Conservation (phyloP, 2,329 filamentous ascomycete genomes). For the Penicillium glabrum region DNA sequence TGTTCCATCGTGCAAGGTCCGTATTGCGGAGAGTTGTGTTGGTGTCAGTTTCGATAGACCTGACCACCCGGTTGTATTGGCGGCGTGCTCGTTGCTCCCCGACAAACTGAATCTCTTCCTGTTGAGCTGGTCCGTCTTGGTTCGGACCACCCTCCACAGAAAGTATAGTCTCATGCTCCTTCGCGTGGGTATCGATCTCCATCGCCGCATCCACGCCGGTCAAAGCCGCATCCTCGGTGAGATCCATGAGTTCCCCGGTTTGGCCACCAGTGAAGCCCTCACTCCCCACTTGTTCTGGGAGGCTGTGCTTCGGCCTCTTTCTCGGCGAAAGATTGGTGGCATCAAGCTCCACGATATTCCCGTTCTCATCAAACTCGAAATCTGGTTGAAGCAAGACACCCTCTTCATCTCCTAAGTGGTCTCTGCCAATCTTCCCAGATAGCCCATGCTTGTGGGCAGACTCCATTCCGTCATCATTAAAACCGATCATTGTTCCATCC, state of each 20-base stretch:
- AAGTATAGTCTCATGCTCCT: background rate
- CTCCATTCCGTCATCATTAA: conserved; percentile 44
- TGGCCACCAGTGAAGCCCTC: background rate
- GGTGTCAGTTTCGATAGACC: conserved; percentile 49
- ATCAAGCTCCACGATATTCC: conserved; percentile 55
- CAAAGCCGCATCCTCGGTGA: background rate
- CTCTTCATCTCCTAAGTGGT: conserved; percentile 39
- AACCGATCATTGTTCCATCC: conserved; percentile 38
- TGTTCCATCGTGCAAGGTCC: conserved; percentile 58
- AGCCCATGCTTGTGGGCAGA: conserved; percentile 34
- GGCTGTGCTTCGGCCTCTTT: conserved; percentile 7
- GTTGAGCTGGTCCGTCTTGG: background rate
- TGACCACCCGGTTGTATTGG: conserved; percentile 17
- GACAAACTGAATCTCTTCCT: background rate
- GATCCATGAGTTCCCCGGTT: background rate
- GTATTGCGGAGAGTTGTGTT: conserved; percentile 55
- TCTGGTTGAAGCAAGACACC: conserved; percentile 54
- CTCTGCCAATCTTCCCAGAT: conserved; percentile 25
- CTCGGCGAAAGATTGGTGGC: conserved; percentile 9
- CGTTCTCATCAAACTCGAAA: conserved; percentile 63
- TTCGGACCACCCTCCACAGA: background rate
- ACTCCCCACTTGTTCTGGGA: background rate
- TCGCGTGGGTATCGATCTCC: background rate
- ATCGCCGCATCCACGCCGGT: background rate
- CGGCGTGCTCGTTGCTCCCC: background rate